Evolutionary conservation across 208 protist genomes (phyloP), one percentile per base, ranked within the genome.

Genomic region (Trypanosoma boissoni): DNA sequence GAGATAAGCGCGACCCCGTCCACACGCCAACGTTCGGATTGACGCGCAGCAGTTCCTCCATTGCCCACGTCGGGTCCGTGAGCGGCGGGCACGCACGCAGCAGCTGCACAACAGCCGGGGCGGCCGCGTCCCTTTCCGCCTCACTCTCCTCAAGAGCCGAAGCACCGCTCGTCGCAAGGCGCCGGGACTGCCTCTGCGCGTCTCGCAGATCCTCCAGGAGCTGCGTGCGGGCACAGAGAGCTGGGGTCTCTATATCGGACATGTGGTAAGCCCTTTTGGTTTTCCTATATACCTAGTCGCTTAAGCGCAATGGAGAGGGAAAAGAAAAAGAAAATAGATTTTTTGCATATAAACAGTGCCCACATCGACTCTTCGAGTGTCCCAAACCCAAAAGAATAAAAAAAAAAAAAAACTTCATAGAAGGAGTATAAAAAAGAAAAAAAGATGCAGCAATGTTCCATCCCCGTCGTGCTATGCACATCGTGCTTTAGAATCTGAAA

Each of bases 21-120:
- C 84, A 95, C 49, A 72, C 41, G 6, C 69, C 67, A 24, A 73
- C 62, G 18, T 67, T 36, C 0, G 71, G 68, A 41, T 71, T 72
- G 8, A 83, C 56, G 5, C 88, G 80, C 44, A 71, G 51, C 16
- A 86, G 67, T 71, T 95, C 82, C 60, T 92, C 85, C 82, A 86
- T 86, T n/a, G 88, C 84, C 88, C 88, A 95, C 7, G 75, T 34
- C 2, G 84, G 80, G 44, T 91, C 72, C 2, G 54, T 67, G 14
- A 86, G 64, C 14, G 78, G 61, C 0, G 80, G 75, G 37, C 68
- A 82, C 12, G 20, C 32, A 1, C 64, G 70, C 51, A 89, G 63
- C 9, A 83, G 69, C 4, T 46, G 49, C 43, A 69, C 72, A 0
- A 64, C 43, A 12, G 51, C 26, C 3, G 63, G 55, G n/a, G 53